Conservation (phyloP, 78 protist genomes). For the Isochrysis galbana region DNA sequence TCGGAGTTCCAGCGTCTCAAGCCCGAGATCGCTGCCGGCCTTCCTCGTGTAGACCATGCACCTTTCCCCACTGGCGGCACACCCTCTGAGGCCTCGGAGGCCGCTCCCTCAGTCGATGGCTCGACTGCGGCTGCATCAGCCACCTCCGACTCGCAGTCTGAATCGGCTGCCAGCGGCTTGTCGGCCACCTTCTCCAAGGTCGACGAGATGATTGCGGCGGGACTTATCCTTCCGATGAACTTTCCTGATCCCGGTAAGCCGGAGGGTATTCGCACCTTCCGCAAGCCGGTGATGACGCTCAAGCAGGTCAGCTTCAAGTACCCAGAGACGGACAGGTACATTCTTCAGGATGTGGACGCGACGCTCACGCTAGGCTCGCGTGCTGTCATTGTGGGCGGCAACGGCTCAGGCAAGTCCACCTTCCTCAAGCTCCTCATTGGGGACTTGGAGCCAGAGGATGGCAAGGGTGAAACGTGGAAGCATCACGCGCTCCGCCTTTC, state of each 20-base stretch:
- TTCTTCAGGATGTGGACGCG: not conserved
- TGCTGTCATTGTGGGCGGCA: conserved; percentile 42
- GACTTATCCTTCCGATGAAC: not conserved
- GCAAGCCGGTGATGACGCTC: not conserved
- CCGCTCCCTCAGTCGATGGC: not conserved
- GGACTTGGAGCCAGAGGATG: conserved; percentile 31
- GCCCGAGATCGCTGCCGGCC: conserved; percentile 9
- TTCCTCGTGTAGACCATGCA: not conserved
- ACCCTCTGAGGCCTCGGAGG: not conserved
- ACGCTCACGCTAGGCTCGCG: conserved; percentile 23
- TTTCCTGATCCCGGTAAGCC: conserved; percentile 33
- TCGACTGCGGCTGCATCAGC: not conserved
- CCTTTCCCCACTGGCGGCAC: not conserved
- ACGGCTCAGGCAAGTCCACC: conserved; percentile 63
- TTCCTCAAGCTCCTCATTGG: conserved; percentile 46
- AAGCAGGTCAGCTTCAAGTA: not conserved
- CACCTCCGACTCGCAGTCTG: too few species aligned
- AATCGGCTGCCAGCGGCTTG: too few species aligned
- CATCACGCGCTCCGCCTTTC: conserved; percentile 20
- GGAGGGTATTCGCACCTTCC: conserved; percentile 25
- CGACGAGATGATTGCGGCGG: not conserved
- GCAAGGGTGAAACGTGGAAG: conserved; percentile 8
- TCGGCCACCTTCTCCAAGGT: not conserved
- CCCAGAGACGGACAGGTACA: not conserved
- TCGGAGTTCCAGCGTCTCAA: not conserved